Base-by-base conservation (phyloP, 2,329 filamentous ascomycete species). In the Microdochium bolleyi region DNA sequence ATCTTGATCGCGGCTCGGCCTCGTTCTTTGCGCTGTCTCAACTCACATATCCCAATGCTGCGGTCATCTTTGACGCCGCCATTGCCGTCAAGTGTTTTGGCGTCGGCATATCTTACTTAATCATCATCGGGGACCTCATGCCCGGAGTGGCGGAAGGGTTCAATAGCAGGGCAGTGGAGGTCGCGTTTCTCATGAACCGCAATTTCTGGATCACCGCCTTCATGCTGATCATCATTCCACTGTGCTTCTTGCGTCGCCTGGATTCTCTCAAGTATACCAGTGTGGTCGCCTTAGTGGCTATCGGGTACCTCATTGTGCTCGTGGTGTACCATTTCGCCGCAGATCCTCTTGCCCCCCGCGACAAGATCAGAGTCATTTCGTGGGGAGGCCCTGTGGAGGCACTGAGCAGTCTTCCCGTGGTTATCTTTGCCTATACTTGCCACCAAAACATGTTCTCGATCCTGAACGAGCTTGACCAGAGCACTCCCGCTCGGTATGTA, bases 371-470 rank as follows among this genome's bases (percentile, higher is more conserved):
- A 49, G 73, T 90, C 27, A 77, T 96, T 57, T 74, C 82, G 56
- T 96, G 90, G 86, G 86, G 84, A 46, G 89, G 92, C 8, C 78
- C 89, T 2, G 77, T 95, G 10, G 81, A 87, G 34, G 85, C 88
- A 7, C 76, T 99, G 51, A 90, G 89, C 60, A 92, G 88, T 57
- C 83, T 99, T 58, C 94, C 94, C 0, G 91, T 99, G 51, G 92
- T 97, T 53, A 89, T 99, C 2, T 99, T 99, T 75, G 94, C 92
- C n/a, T 99, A 97, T 68, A 99, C 94, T 1, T 99, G 94, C 67
- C 94, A 99, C 70, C 94, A 99, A 65, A 99, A 99, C 67, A 99
- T 99, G 94, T 99, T 99, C 68, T 96, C 92, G 11, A 95, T 99
- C 59, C 74, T 99, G 48, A 99, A 99, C 63, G 94, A 99, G 71